Evolutionary conservation across 768 basidiomycete species (phyloP).

Genomic region (Phaeotremella skinneri): DNA sequence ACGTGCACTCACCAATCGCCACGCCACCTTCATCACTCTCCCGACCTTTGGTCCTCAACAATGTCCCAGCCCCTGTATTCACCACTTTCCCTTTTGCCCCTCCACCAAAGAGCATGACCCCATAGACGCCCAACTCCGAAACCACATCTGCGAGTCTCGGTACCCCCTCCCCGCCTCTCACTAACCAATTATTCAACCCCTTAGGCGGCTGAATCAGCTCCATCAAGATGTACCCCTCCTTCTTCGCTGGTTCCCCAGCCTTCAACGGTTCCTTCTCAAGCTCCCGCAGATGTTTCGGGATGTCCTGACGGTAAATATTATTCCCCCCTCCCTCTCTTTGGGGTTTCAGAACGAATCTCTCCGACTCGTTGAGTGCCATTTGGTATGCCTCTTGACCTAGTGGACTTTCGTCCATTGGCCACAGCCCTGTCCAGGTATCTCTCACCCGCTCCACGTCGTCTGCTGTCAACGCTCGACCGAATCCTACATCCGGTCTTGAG

Average conservation of each 20-base stretch:
- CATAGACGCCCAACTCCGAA: constrained; percentile 88
- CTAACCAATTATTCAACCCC: constrained; percentile 67
- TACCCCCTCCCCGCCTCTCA: constrained; percentile 65
- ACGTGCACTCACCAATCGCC: constrained; percentile 63
- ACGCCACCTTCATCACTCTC: constrained; percentile 91
- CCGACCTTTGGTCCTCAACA: constrained; percentile 84
- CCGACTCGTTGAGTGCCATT: constrained; percentile 58
- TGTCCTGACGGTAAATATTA: constrained; percentile 82
- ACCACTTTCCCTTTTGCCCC: constrained; percentile 49
- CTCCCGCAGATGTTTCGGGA: constrained; percentile 69
- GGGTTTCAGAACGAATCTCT: constrained; percentile 81
- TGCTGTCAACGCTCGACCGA: constrained; percentile 35
- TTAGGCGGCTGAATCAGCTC: constrained; percentile 78
- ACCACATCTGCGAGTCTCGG: constrained; percentile 67
- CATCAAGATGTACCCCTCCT: constrained; percentile 94
- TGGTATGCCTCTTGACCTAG: constrained; percentile 56
- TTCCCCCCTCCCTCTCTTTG: constrained; percentile 98
- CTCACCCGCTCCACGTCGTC: constrained; percentile 60
- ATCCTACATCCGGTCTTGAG: constrained; percentile 42
- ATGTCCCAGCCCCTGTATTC: constrained; percentile 73
- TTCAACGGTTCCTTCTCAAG: constrained; percentile 55
- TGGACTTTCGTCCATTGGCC: constrained; percentile 61
- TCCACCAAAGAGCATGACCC: constrained; percentile 73
- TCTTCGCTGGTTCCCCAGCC: constrained; percentile 54
- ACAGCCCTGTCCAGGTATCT: constrained; percentile 85